phyloP scores from a whole-genome alignment of 2,329 filamentous ascomycete genomes.

The Xylaria sp. region DNA sequence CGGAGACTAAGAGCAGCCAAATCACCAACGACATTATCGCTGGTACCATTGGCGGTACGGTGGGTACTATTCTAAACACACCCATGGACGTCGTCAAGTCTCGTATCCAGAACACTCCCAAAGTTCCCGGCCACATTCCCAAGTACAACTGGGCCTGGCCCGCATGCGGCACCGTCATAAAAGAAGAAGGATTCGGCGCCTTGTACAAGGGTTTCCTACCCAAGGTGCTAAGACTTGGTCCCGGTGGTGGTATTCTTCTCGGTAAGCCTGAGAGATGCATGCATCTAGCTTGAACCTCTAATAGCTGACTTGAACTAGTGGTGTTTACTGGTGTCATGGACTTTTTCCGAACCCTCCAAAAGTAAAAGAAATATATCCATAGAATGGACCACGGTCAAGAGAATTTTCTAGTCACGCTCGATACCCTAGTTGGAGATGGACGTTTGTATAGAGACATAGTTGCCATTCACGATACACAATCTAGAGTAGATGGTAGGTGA shows the following conservation, averaged over 20 bases:
- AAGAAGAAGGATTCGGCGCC: conserved; percentile 89
- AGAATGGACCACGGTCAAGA: background rate
- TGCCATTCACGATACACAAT: background rate
- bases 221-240: conserved; percentile 79
- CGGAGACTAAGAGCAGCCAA: conserved; percentile 79
- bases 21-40: conserved; percentile 88
- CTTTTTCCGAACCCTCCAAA: conserved; percentile 33
- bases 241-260: conserved; percentile 65
- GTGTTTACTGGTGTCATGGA: conserved; percentile 37
- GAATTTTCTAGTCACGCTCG: conserved; percentile 16
- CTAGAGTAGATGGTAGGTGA: conserved; percentile 10
- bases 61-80: conserved; percentile 90
- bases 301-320: conserved; percentile 19
- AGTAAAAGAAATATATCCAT: conserved; percentile 17
- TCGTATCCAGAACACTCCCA: conserved; percentile 92
- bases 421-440: conserved; percentile 25
- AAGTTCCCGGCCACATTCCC: conserved; percentile 76
- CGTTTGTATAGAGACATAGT: conserved; percentile 14
- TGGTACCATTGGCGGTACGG: conserved; percentile 85
- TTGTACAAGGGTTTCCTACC: conserved; percentile 98
- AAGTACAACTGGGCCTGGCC: conserved; percentile 99
- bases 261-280: conserved; percentile 42
- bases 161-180: conserved; percentile 81
- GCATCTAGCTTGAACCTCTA: background rate
- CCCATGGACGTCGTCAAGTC: conserved; percentile 74